Percentiles rank a stretch among this genome's conserved stretches.
These are phyloP conservation scores for Pseudogymnoascus sp. DNA, from an alignment of 2,329 filamentous ascomycete genomes.

Conservation along the genomic window DNA sequence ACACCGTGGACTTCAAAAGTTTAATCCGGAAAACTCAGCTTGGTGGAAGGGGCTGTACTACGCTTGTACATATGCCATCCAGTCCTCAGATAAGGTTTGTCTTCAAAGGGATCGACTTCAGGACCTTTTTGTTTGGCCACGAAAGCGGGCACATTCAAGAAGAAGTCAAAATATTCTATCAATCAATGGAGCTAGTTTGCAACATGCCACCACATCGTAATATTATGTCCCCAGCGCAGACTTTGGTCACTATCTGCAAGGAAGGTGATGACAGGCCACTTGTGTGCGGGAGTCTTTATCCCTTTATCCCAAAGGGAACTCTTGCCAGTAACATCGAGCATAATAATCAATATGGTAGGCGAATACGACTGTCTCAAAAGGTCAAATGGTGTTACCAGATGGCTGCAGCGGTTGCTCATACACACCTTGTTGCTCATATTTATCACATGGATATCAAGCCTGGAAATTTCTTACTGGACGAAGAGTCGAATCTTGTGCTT, in stretches of 20 bases:
- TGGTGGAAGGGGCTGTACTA: neutral
- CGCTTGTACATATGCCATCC: neutral
- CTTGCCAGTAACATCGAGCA: neutral
- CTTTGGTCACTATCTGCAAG: neutral
- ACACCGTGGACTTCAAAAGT: neutral
- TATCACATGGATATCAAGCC: slow-evolving; percentile 31
- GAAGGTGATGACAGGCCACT: neutral
- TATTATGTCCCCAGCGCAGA: neutral
- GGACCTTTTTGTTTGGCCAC: neutral
- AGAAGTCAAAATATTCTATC: neutral
- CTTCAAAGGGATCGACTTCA: neutral
- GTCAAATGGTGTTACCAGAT: neutral
- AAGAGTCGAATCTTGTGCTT: slow-evolving; percentile 16
- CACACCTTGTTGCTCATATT: slow-evolving; percentile 14
- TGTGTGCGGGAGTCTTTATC: neutral
- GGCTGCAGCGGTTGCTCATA: neutral
- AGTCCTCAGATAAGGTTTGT: neutral
- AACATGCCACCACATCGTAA: neutral
- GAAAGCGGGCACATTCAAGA: neutral
- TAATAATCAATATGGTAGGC: neutral
- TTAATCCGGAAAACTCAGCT: neutral
- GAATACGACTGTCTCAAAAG: neutral
- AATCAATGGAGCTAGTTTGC: neutral
- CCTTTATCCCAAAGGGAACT: neutral
- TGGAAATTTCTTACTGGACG: slow-evolving; percentile 25